Base-by-base conservation (phyloP, 345 rosid species). In the Syzygium oleosum region DNA sequence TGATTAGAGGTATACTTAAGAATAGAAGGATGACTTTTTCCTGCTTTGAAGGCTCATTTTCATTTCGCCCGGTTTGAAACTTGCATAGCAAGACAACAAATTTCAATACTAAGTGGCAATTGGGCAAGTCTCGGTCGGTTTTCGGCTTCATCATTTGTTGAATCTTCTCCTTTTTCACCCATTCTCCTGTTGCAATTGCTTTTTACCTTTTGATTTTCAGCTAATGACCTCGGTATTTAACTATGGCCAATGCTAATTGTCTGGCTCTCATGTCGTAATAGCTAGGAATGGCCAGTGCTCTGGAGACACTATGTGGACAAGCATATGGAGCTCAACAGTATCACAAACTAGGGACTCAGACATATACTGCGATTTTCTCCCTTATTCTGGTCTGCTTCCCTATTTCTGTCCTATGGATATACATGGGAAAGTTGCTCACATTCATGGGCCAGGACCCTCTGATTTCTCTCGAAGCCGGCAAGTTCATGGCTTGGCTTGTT, bases 261-360 rank as follows among this genome's bases (percentile, higher is more conserved):
- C 34, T 34, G 8, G 46, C 11, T 68, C 46, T 17, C 23, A 68
- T 68, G 80, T 68, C 80, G 23, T 68, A 68, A 68, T 68, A 68
- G 80, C 80, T 34, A 34, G 80, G 80, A 68, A 68, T 34, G 80
- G 80, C 80, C 41, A 68, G 80, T 68, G 98, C 96, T 12, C 86
- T 94, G 91, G 97, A 94, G 86, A 95, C 97, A 65, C 85, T 95
- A 15, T 95, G 96, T 68, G 97, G 97, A 27, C 95, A 95, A 92
- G 92, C 96, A 43, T 95, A 89, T 86, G 98, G 97, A 53, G 97
- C 97, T 51, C 92, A 90, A 38, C 91, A 92, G 80, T 89, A 92
- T 85, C 86, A 65, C 21, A 92, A 85, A 85, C 86, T 92, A 13
- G 91, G 93, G 85, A 54, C 84, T 78, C 92, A 90, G 87, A 90